Conservation (phyloP, 495 filamentous ascomycete genomes). For the Neurospora africana region DNA sequence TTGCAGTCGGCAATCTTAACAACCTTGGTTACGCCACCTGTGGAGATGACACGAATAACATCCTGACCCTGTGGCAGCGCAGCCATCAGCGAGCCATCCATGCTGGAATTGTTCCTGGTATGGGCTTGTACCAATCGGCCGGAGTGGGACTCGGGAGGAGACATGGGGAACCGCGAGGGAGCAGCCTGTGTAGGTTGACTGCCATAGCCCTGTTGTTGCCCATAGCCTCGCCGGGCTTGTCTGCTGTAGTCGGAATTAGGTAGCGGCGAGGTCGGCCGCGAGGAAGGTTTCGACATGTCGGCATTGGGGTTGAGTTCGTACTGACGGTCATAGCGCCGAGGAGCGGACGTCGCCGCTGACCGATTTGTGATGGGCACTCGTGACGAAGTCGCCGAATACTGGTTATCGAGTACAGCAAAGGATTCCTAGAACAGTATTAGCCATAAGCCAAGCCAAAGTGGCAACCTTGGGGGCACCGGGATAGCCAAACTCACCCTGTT, state of each 20-base stretch:
- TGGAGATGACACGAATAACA: conserved; percentile 85
- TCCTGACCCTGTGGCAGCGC: conserved; percentile 67
- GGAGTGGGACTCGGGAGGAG: conserved; percentile 28
- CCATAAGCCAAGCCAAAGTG: conserved; percentile 4
- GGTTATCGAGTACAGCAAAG: conserved; percentile 54
- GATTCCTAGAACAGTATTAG: conserved; percentile 45
- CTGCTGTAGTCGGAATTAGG: conserved; percentile 42
- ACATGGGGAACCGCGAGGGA: conserved; percentile 27
- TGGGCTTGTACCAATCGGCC: conserved; percentile 40
- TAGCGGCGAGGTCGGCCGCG: conserved; percentile 63
- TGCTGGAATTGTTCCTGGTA: conserved; percentile 55
- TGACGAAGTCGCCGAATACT: conserved; percentile 57
- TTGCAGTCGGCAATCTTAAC: conserved; percentile 82
- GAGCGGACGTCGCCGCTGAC: conserved; percentile 37
- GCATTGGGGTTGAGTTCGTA: conserved; percentile 36
- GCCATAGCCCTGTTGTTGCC: conserved; percentile 30
- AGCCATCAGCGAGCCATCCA: conserved; percentile 73
- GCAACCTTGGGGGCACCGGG: conserved; percentile 13
- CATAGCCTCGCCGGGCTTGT: conserved; percentile 26
- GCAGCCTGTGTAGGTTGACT: conserved; percentile 21
- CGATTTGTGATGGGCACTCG: conserved; percentile 40
- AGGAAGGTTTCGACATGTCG: conserved; percentile 43
- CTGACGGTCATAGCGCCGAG: conserved; percentile 56
- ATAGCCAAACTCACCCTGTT: conserved; percentile 60
- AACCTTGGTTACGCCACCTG: conserved; percentile 80